phyloP scores from a whole-genome alignment of 768 basidiomycete genomes.

The Suillus spraguei region DNA sequence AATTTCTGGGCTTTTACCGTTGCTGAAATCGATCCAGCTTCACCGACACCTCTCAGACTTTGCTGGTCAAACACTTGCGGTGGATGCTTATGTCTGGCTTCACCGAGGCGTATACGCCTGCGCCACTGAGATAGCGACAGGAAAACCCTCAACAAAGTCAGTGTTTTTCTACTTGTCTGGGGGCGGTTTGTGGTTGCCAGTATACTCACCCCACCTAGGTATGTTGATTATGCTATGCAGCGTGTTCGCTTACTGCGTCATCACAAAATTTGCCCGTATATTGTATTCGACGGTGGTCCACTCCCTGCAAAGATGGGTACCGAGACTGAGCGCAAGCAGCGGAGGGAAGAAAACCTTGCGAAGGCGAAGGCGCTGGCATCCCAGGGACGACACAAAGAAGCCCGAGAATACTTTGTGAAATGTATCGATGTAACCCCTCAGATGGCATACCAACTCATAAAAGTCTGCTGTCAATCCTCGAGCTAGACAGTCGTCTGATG shows the following conservation, averaged over 20 bases:
- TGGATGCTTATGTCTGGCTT: slow-evolving; percentile 96
- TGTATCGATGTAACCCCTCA: slow-evolving; percentile 95
- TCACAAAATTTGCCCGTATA: slow-evolving; percentile 81
- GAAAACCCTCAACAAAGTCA: slow-evolving; percentile 82
- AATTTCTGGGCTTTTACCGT: slow-evolving; percentile 85
- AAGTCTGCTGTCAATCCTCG: slow-evolving; percentile 43
- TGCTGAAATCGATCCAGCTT: slow-evolving; percentile 88
- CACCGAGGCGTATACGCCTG: slow-evolving; percentile 90
- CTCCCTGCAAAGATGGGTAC: slow-evolving; percentile 94
- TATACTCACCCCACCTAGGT: slow-evolving; percentile 48
- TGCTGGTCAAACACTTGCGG: slow-evolving; percentile 81
- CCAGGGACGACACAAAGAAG: slow-evolving; percentile 79
- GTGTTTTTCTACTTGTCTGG: slow-evolving; percentile 27
- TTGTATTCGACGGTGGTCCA: slow-evolving; percentile 97
- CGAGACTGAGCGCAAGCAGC: slow-evolving; percentile 75
- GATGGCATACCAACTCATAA: slow-evolving; percentile 97
- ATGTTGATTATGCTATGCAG: slow-evolving; percentile 96
- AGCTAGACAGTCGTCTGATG: slow-evolving; percentile 10
- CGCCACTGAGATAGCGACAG: slow-evolving; percentile 87
- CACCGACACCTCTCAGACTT: slow-evolving; percentile 80
- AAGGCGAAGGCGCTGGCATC: slow-evolving; percentile 72
- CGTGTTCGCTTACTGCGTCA: slow-evolving; percentile 85
- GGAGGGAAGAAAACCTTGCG: slow-evolving; percentile 75
- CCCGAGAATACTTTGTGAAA: slow-evolving; percentile 87
- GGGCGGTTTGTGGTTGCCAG: neutral